Conservation (phyloP, 2,329 filamentous ascomycete genomes). For the Rasamsonia emersonii region DNA sequence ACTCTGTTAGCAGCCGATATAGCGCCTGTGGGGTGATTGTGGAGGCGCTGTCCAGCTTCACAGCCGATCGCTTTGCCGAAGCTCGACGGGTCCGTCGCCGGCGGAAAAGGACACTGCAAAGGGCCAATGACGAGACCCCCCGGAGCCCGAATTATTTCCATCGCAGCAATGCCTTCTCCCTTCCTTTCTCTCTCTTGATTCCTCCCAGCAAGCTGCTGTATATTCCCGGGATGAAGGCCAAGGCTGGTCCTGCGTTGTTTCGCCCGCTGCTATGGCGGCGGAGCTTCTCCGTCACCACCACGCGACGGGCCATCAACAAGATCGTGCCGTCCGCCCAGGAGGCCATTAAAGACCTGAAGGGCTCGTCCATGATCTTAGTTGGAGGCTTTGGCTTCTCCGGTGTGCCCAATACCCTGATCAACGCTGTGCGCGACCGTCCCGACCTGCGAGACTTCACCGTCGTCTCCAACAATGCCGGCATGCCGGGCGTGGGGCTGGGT, state of each 20-base stretch:
- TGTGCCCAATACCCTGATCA: slow-evolving; percentile 41
- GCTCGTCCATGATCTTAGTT: slow-evolving; percentile 62
- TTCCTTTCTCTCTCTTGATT: not conserved
- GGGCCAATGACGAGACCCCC: too few relatives aligned
- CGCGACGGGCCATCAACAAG: slow-evolving; percentile 64
- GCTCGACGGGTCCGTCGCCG: too few relatives aligned
- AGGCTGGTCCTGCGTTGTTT: slow-evolving; percentile 21
- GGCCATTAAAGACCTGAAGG: slow-evolving; percentile 63
- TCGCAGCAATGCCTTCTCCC: too few relatives aligned
- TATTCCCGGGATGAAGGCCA: slow-evolving; percentile 14
- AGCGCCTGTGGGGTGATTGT: too few relatives aligned
- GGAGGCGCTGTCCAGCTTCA: too few relatives aligned
- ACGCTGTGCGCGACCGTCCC: slow-evolving; percentile 55
- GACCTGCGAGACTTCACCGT: slow-evolving; percentile 57
- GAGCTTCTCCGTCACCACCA: slow-evolving; percentile 57
- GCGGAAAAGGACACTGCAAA: too few relatives aligned
- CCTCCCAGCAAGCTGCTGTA: not conserved
- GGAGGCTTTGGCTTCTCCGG: slow-evolving; percentile 75
- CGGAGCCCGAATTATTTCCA: too few relatives aligned
- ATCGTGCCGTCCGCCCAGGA: slow-evolving; percentile 60
- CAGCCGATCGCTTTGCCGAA: too few relatives aligned
- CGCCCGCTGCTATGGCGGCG: slow-evolving; percentile 33
- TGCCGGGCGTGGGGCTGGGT: slow-evolving; percentile 62
- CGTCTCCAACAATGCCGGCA: slow-evolving; percentile 75
- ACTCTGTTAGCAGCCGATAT: too few relatives aligned